Conservation (phyloP, 495 filamentous ascomycete species). For the Penicillium salamii region DNA sequence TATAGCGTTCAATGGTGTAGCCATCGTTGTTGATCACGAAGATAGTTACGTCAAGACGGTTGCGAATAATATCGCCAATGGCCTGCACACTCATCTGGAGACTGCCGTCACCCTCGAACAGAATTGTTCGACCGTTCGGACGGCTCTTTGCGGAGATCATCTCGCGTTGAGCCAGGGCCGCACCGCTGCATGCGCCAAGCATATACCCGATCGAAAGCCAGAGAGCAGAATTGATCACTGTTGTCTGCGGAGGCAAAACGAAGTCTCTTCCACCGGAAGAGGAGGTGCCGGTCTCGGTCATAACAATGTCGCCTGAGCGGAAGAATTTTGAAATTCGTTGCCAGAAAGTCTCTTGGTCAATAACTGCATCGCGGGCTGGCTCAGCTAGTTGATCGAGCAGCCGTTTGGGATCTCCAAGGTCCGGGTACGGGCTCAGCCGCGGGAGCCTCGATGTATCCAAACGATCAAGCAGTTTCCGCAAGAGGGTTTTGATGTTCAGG, state of each 20-base stretch:
- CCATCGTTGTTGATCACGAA: slow-evolving; percentile 52
- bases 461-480: neutral
- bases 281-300: slow-evolving; percentile 37
- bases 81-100: slow-evolving; percentile 58
- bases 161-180: slow-evolving; percentile 38
- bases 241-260: slow-evolving; percentile 18
- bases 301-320: slow-evolving; percentile 26
- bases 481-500: neutral
- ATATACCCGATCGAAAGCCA: slow-evolving; percentile 45
- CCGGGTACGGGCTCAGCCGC: neutral
- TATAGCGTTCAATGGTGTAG: slow-evolving; percentile 52
- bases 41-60: slow-evolving; percentile 38
- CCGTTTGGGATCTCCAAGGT: neutral
- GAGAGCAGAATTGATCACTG: slow-evolving; percentile 28
- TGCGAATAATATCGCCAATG: slow-evolving; percentile 63
- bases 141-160: neutral
- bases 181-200: slow-evolving; percentile 40
- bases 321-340: slow-evolving; percentile 15
- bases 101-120: slow-evolving; percentile 53
- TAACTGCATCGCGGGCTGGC: neutral
- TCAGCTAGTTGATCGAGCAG: neutral
- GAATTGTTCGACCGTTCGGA: neutral
- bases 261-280: slow-evolving; percentile 22
- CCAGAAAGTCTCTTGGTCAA: slow-evolving; percentile 22
- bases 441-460: neutral